These are phyloP conservation scores for Brassica incana DNA, from an alignment of 345 rosid species.

Conservation along the genomic window DNA sequence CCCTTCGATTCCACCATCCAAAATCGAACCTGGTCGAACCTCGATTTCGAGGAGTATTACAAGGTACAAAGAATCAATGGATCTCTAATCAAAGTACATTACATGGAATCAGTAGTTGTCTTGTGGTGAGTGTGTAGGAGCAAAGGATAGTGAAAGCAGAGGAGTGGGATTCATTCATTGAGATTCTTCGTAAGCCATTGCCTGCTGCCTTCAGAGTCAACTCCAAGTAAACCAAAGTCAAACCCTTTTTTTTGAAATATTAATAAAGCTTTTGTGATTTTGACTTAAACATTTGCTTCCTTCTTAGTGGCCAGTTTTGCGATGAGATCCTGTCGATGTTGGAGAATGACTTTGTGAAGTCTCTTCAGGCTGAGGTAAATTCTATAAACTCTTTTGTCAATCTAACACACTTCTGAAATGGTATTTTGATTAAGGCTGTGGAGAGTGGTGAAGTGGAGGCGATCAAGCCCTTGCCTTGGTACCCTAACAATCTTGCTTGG, in stretches of 20 bases:
- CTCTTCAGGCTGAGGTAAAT: slow-evolving; percentile 73
- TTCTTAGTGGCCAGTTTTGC: slow-evolving; percentile 84
- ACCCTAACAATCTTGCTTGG: slow-evolving; percentile 89
- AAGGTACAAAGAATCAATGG: slow-evolving; percentile 48
- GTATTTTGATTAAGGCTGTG: slow-evolving; percentile 42
- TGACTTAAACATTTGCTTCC: not conserved
- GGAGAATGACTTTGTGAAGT: slow-evolving; percentile 77
- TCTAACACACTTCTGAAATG: not conserved
- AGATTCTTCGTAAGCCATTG: slow-evolving; percentile 74
- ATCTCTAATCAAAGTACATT: not conserved
- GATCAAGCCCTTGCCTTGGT: slow-evolving; percentile 90
- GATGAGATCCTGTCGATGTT: slow-evolving; percentile 63
- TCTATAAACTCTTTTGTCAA: not conserved
- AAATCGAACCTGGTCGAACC: slow-evolving; percentile 54
- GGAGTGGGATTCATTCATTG: slow-evolving; percentile 81
- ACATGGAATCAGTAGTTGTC: not conserved
- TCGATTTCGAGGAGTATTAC: slow-evolving; percentile 83
- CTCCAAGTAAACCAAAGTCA: slow-evolving; percentile 53
- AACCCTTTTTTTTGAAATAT: not conserved
- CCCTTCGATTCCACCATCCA: slow-evolving; percentile 40
- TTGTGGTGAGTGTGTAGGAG: slow-evolving; percentile 46
- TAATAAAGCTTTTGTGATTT: not conserved
- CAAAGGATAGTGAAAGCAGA: slow-evolving; percentile 73
- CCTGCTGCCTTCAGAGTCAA: slow-evolving; percentile 98
- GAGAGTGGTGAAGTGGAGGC: slow-evolving; percentile 74